Percentiles rank a stretch among this genome's conserved stretches.
Evolutionary conservation across 768 basidiomycete species (phyloP).

Genomic region (Boletus coccyginus): DNA sequence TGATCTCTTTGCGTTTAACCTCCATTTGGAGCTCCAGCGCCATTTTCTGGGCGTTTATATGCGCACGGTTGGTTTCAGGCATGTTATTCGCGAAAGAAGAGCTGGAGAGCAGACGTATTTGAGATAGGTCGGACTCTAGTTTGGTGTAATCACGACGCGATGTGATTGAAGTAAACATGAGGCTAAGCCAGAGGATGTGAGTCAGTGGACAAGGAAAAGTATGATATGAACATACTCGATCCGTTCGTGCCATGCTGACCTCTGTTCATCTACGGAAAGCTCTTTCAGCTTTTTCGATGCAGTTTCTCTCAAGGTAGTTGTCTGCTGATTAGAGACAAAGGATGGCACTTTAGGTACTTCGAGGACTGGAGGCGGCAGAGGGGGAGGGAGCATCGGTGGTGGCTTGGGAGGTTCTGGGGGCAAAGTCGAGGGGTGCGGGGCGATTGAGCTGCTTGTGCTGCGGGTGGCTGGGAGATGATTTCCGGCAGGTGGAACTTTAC

Average conservation of each 20-base stretch:
- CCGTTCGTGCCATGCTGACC: conserved; percentile 38
- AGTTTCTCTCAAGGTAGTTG: background rate
- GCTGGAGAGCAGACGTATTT: conserved; percentile 21
- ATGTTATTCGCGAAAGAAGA: conserved; percentile 26
- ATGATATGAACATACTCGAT: conserved; percentile 34
- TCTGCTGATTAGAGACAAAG: conserved; percentile 16
- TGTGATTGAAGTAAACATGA: conserved; percentile 35
- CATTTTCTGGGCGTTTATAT: conserved; percentile 23
- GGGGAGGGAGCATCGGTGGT: conserved; percentile 19
- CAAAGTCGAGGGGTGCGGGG: background rate
- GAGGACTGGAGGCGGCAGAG: conserved; percentile 18
- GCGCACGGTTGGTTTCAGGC: conserved; percentile 22
- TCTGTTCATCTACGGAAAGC: conserved; percentile 36
- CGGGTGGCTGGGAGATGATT: background rate
- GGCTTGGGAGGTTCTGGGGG: conserved; percentile 17
- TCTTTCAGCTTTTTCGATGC: conserved; percentile 15
- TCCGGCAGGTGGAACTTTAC: background rate
- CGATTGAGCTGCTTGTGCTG: background rate
- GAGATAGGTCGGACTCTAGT: conserved; percentile 34
- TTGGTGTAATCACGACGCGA: conserved; percentile 33
- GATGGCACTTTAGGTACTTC: conserved; percentile 18
- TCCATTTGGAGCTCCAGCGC: conserved; percentile 23
- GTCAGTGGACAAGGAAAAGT: background rate
- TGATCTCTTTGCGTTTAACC: conserved; percentile 34
- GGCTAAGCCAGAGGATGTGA: conserved; percentile 22